Evolutionary conservation across 169 alveolate genomes (phyloP).

Genomic region (Plasmodium berghei): DNA sequence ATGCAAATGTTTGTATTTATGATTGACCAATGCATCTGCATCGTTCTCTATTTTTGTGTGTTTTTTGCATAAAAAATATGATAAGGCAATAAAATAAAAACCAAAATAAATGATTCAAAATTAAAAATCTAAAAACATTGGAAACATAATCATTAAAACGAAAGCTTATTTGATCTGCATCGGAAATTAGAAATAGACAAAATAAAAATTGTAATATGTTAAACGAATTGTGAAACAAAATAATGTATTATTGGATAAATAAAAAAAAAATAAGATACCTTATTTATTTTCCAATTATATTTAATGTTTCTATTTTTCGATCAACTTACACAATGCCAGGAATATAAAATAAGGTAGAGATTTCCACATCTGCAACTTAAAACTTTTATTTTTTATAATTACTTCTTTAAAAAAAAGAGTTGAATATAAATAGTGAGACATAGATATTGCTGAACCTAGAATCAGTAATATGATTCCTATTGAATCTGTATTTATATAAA

Average conservation of each 20-base stretch:
- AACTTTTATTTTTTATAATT: neutral
- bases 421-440: constrained; percentile 40
- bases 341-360: constrained; percentile 42
- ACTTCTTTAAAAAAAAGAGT: constrained; percentile 34
- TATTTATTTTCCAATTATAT: neutral
- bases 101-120: constrained; percentile 45
- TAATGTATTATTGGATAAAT: constrained; percentile 1
- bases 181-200: constrained; percentile 3
- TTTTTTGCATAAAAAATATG: constrained; percentile 34
- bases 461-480: constrained; percentile 28
- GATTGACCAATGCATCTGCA: too few relatives aligned
- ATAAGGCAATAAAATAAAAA: constrained; percentile 36
- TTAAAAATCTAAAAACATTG: constrained; percentile 37
- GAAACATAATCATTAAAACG: constrained; percentile 29
- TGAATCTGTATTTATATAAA: constrained; percentile 45
- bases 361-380: neutral
- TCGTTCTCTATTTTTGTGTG: neutral
- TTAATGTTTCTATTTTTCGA: neutral
- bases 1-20: too few relatives aligned
- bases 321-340: constrained; percentile 23
- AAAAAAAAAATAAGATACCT: neutral
- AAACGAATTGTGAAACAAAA: neutral
- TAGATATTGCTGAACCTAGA: constrained; percentile 25
- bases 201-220: neutral
- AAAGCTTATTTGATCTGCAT: constrained; percentile 44